Conservation (phyloP, 768 basidiomycete species). For the Collybia sp. region DNA sequence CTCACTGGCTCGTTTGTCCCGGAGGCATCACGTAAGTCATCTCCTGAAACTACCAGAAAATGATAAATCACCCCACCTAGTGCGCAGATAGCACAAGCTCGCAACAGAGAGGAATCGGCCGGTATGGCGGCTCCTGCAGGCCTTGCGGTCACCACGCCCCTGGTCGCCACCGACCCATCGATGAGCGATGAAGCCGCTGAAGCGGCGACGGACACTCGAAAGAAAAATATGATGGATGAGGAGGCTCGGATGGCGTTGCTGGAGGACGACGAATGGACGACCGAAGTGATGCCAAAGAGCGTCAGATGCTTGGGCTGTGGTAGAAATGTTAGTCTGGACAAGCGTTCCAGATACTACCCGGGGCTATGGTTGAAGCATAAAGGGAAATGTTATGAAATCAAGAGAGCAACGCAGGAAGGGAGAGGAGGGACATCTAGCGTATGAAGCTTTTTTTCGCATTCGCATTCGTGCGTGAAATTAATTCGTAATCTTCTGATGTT, state of each 20-base stretch:
- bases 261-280: constrained; percentile 14
- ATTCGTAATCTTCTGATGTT: neutral
- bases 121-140: too few relatives aligned
- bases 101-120: too few relatives aligned
- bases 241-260: constrained; percentile 7
- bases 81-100: neutral
- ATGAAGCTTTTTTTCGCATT: too few relatives aligned
- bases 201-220: neutral
- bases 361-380: constrained; percentile 17
- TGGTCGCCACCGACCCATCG: neutral
- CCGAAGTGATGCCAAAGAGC: constrained; percentile 12
- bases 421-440: too few relatives aligned
- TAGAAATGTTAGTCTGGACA: constrained; percentile 13
- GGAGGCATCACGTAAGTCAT: constrained; percentile 8
- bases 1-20: constrained; percentile 9
- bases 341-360: constrained; percentile 13
- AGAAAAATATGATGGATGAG: constrained; percentile 9
- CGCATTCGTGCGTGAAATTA: neutral
- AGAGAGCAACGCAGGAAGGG: constrained; percentile 1
- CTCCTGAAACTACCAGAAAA: neutral
- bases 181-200: neutral
- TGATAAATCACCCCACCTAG: neutral
- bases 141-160: neutral
- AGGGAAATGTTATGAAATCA: constrained; percentile 11
- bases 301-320: constrained; percentile 14